Evolutionary conservation across 2,329 filamentous ascomycete species (phyloP), one percentile per base, ranked within the genome.

Genomic region (Aspergillus ruber): DNA sequence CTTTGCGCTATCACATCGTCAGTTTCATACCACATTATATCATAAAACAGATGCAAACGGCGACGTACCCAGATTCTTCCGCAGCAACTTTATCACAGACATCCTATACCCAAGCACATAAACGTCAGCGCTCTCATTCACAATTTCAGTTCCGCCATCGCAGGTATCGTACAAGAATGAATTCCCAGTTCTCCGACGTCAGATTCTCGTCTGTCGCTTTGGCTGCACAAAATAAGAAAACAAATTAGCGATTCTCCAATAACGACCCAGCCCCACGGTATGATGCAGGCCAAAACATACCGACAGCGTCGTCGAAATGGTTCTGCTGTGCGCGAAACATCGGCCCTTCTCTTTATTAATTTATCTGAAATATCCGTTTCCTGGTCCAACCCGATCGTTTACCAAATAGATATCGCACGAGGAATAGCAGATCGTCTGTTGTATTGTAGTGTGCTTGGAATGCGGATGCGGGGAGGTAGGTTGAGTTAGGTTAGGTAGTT

Each of bases 201-300:
- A 97, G 81, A 71, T 96, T 98, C 79, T 98, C 93, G 72, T 98
- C 93, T 48, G 93, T 98, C 64, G 93, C 90, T 73, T 86, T 86
- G 63, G 82, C 84, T 85, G 61, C 57, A 60, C 15, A 44, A 15
- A 38, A 43, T 38, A 52, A 50, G 45, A 48, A 58, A 27, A 58
- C 56, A 50, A 35, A 54, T 69, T 51, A 70, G 60, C 55, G 46
- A 45, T 20, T 47, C 12, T 25, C 18, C 29, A 29, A 36, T 32
- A 38, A 17, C 12, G 25, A 32, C 18, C 9, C n/a, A 21, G 21
- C 15, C 23, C 40, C 9, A 21, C 40, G 23, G 8, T 29, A 29
- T 29, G 23, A 39, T 23, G 40, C 2, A 17, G 3, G 20, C n/a
- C 3, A 41, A 15, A 12, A 21, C 79, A 65, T 73, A 83, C 81